A percentile compares a stretch with the other conserved stretches of the same genome.
Conservation (phyloP, 2,329 filamentous ascomycete species). For the Coniella lustricola region DNA sequence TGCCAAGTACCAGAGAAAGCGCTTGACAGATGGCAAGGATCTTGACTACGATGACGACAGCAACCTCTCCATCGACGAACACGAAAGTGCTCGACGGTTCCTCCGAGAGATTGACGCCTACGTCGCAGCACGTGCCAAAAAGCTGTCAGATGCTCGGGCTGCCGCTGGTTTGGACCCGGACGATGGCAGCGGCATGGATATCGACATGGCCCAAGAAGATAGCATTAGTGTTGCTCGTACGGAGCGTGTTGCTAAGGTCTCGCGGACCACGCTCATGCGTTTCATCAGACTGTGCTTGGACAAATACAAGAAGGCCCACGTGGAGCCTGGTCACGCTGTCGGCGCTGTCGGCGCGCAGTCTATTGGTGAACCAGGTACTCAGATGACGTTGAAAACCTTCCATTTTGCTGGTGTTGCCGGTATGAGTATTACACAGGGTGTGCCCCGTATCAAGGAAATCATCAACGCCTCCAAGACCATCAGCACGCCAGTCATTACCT, state of each 20-base stretch:
- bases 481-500: constrained; percentile 88
- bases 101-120: constrained; percentile 70
- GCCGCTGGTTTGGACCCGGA: constrained; percentile 42
- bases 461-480: constrained; percentile 96
- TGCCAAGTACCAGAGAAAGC: constrained; percentile 52
- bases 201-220: constrained; percentile 18
- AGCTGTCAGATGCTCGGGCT: constrained; percentile 47
- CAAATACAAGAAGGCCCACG: constrained; percentile 86
- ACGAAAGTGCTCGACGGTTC: constrained; percentile 78
- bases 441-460: constrained; percentile 99
- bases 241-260: constrained; percentile 78
- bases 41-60: constrained; percentile 65
- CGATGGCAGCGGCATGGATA: constrained; percentile 25
- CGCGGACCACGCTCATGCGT: constrained; percentile 59
- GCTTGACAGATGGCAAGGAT: constrained; percentile 52
- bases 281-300: constrained; percentile 79
- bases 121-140: constrained; percentile 55
- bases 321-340: constrained; percentile 92
- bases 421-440: constrained; percentile 99
- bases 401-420: constrained; percentile 99
- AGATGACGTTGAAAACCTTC: constrained; percentile 99
- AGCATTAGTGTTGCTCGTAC: constrained; percentile 36
- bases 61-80: constrained; percentile 65
- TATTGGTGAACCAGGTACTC: constrained; percentile 94
- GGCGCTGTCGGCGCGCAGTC: constrained; percentile 95